Evolutionary conservation across 768 basidiomycete genomes (phyloP), one percentile per base, ranked within the genome.

Genomic region (Flagelloscypha sp.): DNA sequence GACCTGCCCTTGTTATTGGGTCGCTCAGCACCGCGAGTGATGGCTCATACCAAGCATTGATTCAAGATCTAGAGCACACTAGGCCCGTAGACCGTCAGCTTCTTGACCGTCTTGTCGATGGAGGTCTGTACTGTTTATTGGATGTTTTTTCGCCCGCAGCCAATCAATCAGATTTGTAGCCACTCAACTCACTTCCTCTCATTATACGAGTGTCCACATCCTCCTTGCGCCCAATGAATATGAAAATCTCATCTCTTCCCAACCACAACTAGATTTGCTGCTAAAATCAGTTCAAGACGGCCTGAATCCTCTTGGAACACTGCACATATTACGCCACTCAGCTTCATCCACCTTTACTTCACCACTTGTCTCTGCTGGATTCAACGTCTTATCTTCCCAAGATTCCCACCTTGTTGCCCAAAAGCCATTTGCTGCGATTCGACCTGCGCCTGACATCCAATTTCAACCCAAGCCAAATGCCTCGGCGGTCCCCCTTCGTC

Each of bases 41-140:
- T 50, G 89, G 88, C 21, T 71, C 68, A 52, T 89, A 88, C 52
- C 85, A 89, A 54, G 56, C 70, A 1, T 59, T 86, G 42, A 67
- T 87, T 34, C 66, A 74, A 6, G 63, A 67, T 44, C 59, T 88
- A 39, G 72, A 75, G 55, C 56, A 56, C 38, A 66, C 63, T 12
- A 57, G 68, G 42, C 49, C 60, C 22, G 77, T 87, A 20, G 86
- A 92, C 48, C 79, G 72, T 49, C 79, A 88, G 52, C 75, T 92
- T 63, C 59, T 90, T 19, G 88, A 93, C 55, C 68, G 89, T 41
- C 60, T 93, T 42, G 61, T 88, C 11, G 87, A 86, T 56, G 71
- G 74, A 63, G 88, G 88, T 89, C 49, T 35, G 67, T 57, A 46
- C n/a, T 36, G 11, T 42, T 34, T 27, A 40, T n/a, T 33, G 31